Percentiles rank a stretch among this genome's conserved stretches.
These are phyloP conservation scores for Aspergillus egyptiacus DNA, from an alignment of 495 filamentous ascomycete genomes.

Conservation along the genomic window DNA sequence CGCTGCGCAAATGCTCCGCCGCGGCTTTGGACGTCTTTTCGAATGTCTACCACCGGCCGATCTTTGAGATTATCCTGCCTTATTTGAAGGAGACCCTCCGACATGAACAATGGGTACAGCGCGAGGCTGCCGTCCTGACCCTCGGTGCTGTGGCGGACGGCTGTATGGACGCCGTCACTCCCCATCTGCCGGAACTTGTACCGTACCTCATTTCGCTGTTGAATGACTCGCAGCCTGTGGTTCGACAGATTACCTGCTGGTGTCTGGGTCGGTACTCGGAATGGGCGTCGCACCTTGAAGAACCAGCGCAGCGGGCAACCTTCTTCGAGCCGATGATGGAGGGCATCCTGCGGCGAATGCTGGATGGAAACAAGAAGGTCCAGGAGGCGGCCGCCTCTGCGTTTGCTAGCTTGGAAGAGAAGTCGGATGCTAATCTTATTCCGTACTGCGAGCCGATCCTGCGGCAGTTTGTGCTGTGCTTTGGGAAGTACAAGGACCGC, in stretches of 20 bases:
- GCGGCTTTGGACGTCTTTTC: conserved; percentile 93
- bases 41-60: conserved; percentile 76
- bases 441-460: conserved; percentile 88
- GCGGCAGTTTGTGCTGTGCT: conserved; percentile 85
- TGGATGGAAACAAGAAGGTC: conserved; percentile 95
- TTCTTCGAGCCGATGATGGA: conserved; percentile 98
- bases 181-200: conserved; percentile 85
- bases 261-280: conserved; percentile 88
- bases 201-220: conserved; percentile 86
- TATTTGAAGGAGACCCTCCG: conserved; percentile 87
- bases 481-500: conserved; percentile 90
- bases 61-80: conserved; percentile 86
- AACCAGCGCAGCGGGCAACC: conserved; percentile 57
- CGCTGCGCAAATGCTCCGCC: conserved; percentile 93
- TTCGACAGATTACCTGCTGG: conserved; percentile 97
- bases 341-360: conserved; percentile 86
- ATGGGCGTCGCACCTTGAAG: conserved; percentile 77
- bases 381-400: conserved; percentile 95
- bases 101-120: conserved; percentile 83
- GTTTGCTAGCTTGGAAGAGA: conserved; percentile 94
- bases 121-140: conserved; percentile 91
- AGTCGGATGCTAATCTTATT: conserved; percentile 70
- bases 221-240: conserved; percentile 81
- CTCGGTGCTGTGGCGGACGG: conserved; percentile 93
- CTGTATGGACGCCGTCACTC: conserved; percentile 82